Evolutionary conservation across 495 filamentous ascomycete genomes (phyloP).

Genomic region (Xylaria flabelliformis): DNA sequence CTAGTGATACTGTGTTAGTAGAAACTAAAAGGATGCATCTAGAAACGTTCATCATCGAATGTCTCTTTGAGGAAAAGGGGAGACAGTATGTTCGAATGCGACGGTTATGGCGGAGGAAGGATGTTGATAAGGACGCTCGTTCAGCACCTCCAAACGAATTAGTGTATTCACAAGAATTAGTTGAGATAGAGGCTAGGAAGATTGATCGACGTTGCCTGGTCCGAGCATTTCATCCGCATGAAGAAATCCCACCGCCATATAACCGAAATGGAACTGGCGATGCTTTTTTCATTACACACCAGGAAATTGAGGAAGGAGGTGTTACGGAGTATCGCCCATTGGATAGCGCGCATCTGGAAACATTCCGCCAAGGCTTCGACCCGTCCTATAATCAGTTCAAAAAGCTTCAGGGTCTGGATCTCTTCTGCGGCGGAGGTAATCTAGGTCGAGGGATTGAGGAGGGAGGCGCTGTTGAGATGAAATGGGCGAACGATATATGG

Average conservation of each 20-base stretch:
- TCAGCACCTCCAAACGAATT: slow-evolving; percentile 68
- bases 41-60: slow-evolving; percentile 63
- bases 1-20: slow-evolving; percentile 64
- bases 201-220: slow-evolving; percentile 65
- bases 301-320: slow-evolving; percentile 32
- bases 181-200: slow-evolving; percentile 44
- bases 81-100: slow-evolving; percentile 49
- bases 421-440: slow-evolving; percentile 78
- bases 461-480: slow-evolving; percentile 65
- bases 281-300: slow-evolving; percentile 63
- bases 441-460: slow-evolving; percentile 78
- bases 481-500: slow-evolving; percentile 70
- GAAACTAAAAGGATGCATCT: slow-evolving; percentile 37
- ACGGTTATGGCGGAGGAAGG: slow-evolving; percentile 51
- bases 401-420: slow-evolving; percentile 63
- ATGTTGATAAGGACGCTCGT: slow-evolving; percentile 44
- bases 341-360: slow-evolving; percentile 35
- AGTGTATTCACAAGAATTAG: slow-evolving; percentile 58
- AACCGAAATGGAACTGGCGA: slow-evolving; percentile 66
- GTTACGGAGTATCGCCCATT: slow-evolving; percentile 34
- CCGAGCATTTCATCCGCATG: slow-evolving; percentile 53
- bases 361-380: slow-evolving; percentile 64
- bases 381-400: slow-evolving; percentile 31
- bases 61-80: slow-evolving; percentile 44
- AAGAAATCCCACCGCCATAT: slow-evolving; percentile 66